Conservation (phyloP, 148 eudicot genomes). For the Rhododendron vialii region DNA sequence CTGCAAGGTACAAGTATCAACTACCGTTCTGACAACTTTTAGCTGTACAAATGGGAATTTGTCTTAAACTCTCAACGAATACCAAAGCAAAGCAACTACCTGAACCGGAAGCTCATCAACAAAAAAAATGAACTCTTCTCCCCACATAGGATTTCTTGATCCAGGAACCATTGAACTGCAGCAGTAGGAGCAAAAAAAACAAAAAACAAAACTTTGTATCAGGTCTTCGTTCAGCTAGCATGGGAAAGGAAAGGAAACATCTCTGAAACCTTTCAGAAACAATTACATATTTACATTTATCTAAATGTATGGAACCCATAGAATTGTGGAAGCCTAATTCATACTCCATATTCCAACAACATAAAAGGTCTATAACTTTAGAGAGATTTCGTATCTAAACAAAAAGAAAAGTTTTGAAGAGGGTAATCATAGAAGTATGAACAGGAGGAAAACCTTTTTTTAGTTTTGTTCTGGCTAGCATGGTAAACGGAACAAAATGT, state of each 20-base stretch:
- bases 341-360: not conserved
- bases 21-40: not conserved
- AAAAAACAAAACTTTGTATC: not conserved
- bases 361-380: not conserved
- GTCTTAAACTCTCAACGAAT: not conserved
- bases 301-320: not conserved
- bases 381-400: not conserved
- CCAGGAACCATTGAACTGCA: conserved; percentile 97
- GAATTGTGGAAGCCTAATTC: not conserved
- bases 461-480: not conserved
- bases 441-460: not conserved
- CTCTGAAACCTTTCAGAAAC: not conserved
- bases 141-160: conserved; percentile 99
- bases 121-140: conserved; percentile 86
- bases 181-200: not conserved
- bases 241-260: not conserved
- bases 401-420: not conserved
- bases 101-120: conserved; percentile 79
- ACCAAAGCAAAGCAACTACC: conserved; percentile 38
- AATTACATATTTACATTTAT: not conserved
- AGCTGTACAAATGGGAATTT: not conserved
- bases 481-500: not conserved
- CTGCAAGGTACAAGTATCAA: not conserved
- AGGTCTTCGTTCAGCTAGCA: not conserved
- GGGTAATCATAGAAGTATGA: not conserved